Conservation (phyloP, 495 filamentous ascomycete species). For the Penicillium coffeae region DNA sequence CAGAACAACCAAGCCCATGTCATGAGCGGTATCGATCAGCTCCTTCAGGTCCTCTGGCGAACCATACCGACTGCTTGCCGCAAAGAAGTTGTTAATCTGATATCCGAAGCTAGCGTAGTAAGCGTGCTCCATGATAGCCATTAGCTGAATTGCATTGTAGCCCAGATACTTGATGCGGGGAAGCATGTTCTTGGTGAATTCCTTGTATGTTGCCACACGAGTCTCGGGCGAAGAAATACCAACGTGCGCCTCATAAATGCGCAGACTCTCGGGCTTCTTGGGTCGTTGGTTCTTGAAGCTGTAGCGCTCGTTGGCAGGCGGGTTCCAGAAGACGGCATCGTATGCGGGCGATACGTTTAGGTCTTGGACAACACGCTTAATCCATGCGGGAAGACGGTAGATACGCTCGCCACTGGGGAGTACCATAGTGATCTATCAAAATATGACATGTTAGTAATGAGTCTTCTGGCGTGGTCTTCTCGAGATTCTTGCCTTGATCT, state of each 20-base stretch:
- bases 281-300: constrained; percentile 78
- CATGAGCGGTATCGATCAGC: constrained; percentile 90
- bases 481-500: constrained; percentile 69
- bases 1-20: constrained; percentile 85
- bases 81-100: constrained; percentile 98
- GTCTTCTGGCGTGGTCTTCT: neutral
- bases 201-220: constrained; percentile 87
- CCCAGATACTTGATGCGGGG: constrained; percentile 86
- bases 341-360: constrained; percentile 82
- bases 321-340: constrained; percentile 97
- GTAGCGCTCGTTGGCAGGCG: constrained; percentile 69
- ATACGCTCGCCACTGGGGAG: constrained; percentile 73
- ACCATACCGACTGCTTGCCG: constrained; percentile 92
- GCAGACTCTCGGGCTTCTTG: constrained; percentile 76
- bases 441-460: neutral
- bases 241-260: constrained; percentile 97
- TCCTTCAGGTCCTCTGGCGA: constrained; percentile 94
- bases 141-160: constrained; percentile 97
- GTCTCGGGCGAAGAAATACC: constrained; percentile 93
- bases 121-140: constrained; percentile 99
- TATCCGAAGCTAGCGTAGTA: constrained; percentile 99
- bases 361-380: constrained; percentile 93
- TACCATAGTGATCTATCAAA: constrained; percentile 72
- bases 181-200: constrained; percentile 90
- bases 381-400: constrained; percentile 92